Percentiles rank a stretch among this genome's conserved stretches.
Conservation (phyloP, 2,329 filamentous ascomycete genomes). For the Fusarium kyushuense region DNA sequence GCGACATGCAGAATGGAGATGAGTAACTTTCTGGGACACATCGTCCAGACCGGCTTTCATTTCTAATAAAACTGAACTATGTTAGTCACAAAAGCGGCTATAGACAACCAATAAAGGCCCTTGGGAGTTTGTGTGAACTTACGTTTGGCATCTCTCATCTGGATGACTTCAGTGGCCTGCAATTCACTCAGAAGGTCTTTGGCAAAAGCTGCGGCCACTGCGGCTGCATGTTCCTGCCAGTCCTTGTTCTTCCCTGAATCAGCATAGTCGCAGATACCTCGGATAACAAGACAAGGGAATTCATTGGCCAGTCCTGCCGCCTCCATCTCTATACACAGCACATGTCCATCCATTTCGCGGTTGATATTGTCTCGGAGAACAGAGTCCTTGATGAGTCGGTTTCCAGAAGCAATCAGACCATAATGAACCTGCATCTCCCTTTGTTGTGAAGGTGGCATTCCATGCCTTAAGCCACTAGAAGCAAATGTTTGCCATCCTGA, state of each 20-base stretch:
- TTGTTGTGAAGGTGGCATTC: rapidly evolving
- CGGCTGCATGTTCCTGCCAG: conserved; percentile 4
- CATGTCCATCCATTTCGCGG: neutral
- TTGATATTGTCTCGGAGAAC: neutral
- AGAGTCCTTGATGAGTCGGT: neutral
- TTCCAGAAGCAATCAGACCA: neutral
- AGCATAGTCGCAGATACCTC: conserved; percentile 2
- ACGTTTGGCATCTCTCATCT: neutral
- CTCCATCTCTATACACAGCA: neutral
- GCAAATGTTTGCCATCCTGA: neutral
- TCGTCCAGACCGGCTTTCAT: neutral
- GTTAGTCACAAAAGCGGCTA: neutral
- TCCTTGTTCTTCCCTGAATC: neutral
- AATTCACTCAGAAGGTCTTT: neutral
- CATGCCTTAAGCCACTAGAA: neutral
- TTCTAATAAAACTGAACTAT: neutral
- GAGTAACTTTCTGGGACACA: neutral
- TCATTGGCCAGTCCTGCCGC: neutral
- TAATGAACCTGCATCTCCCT: neutral
- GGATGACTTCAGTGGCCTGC: neutral
- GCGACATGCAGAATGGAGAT: neutral
- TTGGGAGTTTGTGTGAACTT: neutral
- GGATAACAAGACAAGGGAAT: conserved; percentile 6
- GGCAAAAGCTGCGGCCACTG: neutral
- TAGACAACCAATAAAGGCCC: too few relatives aligned